Evolutionary conservation across 176 grass and related monocot genomes (phyloP), one percentile per base, ranked within the genome.

Genomic region (Cenchrus fungigraminus): DNA sequence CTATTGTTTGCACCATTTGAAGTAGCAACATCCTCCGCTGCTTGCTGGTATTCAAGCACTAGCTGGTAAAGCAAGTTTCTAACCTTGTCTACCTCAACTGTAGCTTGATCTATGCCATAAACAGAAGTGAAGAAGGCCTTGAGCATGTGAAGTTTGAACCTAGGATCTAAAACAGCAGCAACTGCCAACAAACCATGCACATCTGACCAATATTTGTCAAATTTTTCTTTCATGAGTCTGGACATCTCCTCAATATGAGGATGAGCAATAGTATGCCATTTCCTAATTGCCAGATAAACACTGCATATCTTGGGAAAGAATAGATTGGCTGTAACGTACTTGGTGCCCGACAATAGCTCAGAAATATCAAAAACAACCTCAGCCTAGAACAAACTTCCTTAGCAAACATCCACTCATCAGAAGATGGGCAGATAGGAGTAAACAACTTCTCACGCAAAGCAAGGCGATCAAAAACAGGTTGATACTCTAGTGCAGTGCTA

Each of bases 251-350:
- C 61, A 15, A 53, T 53, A 53, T 3, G 13, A 53, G 51, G 51
- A 15, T 53, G 51, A 53, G 7, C 8, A 4, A 52, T 1, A 52
- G 12, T 52, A 52, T 11, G 2, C 61, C 61, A 65, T 13, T 65
- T 65, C 3, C 28, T 31, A 65, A 65, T 65, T 12, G 52, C 67
- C 14, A 80, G 32, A 6, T 51, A 42, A 55, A 89, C 85, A 51
- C 61, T 57, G 68, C 44, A 57, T 17, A 85, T 67, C 22, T 65
- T 80, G 12, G 47, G 40, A 58, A 85, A 80, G 51, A 65, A 80
- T 4, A 72, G 28, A 81, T 85, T 85, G 10, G 58, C 0, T 10
- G 19, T 74, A 6, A 61, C n/a, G 57, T 89, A 85, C 8, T 80
- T 67, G 28, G 81, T 74, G 9, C 68, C 70, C 0, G 12, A 85